phyloP scores from a whole-genome alignment of 192 early-diverging fungal species.

The Physocladia obscura region DNA sequence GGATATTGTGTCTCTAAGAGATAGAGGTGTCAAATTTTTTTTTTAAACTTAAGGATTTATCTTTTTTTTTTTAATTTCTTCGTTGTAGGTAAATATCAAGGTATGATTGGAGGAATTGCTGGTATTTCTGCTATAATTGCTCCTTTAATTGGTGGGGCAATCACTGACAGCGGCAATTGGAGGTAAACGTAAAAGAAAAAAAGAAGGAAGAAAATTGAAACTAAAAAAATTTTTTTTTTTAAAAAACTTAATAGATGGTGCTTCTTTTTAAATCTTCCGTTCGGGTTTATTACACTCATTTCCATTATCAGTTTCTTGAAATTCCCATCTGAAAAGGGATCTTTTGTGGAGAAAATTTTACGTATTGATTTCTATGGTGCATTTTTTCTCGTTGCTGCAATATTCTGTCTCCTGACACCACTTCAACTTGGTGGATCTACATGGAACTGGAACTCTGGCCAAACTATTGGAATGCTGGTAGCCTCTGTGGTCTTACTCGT shows the following conservation, averaged over 20 bases:
- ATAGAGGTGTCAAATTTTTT: slow-evolving; percentile 62
- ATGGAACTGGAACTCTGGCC: slow-evolving; percentile 55
- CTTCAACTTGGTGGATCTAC: slow-evolving; percentile 70
- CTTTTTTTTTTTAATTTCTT: slow-evolving; percentile 49
- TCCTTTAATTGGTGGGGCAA: slow-evolving; percentile 77
- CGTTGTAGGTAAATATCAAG: slow-evolving; percentile 78
- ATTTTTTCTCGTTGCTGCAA: slow-evolving; percentile 40
- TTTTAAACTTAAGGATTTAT: slow-evolving; percentile 52
- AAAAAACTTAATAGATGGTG: neutral
- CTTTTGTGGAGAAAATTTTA: slow-evolving; percentile 48
- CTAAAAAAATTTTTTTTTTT: slow-evolving; percentile 45
- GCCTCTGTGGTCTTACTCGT: slow-evolving; percentile 48
- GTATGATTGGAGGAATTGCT: slow-evolving; percentile 72
- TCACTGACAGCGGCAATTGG: slow-evolving; percentile 52
- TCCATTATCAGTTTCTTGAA: slow-evolving; percentile 56
- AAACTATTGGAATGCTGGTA: slow-evolving; percentile 63
- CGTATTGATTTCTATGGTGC: slow-evolving; percentile 63
- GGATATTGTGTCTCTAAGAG: slow-evolving; percentile 27
- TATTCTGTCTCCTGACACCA: slow-evolving; percentile 58
- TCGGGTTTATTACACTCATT: slow-evolving; percentile 61
- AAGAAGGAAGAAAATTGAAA: too few species aligned
- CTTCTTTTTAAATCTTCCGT: slow-evolving; percentile 46
- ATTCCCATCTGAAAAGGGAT: slow-evolving; percentile 49
- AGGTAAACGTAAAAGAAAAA: too few species aligned
- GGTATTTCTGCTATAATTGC: slow-evolving; percentile 72